Evolutionary conservation across 495 filamentous ascomycete species (phyloP).

Genomic region (Aspergillus kassunensis): DNA sequence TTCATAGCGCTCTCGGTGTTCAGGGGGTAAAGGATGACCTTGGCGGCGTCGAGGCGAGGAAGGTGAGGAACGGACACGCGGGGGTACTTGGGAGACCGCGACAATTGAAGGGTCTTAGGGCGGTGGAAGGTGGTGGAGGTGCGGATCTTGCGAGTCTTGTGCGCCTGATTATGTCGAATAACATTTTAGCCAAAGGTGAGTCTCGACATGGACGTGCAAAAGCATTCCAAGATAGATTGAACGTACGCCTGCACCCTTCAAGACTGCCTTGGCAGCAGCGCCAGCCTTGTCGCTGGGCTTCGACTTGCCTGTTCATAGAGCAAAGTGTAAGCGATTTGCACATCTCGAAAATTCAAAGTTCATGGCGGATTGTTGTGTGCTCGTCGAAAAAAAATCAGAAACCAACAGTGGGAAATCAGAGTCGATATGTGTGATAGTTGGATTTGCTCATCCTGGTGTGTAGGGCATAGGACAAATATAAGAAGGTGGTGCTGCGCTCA

Average conservation of each 20-base stretch:
- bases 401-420: not conserved
- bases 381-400: slow-evolving; percentile 1
- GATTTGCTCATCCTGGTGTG: not conserved
- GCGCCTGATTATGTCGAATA: slow-evolving; percentile 51
- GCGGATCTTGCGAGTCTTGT: slow-evolving; percentile 91
- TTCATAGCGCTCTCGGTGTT: slow-evolving; percentile 99
- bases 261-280: slow-evolving; percentile 87
- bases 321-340: slow-evolving; percentile 9
- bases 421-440: not conserved
- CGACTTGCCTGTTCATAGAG: slow-evolving; percentile 57
- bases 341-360: not conserved
- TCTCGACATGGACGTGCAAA: not conserved
- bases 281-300: slow-evolving; percentile 75
- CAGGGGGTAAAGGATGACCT: slow-evolving; percentile 77
- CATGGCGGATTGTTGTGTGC: not conserved
- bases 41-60: slow-evolving; percentile 88
- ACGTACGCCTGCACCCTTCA: slow-evolving; percentile 72
- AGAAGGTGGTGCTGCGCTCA: not conserved
- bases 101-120: slow-evolving; percentile 88
- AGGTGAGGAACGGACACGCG: slow-evolving; percentile 88
- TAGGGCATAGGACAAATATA: not conserved
- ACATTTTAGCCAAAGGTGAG: slow-evolving; percentile 14
- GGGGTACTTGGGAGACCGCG: slow-evolving; percentile 92
- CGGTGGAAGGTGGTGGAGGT: slow-evolving; percentile 94
- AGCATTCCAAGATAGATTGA: not conserved